Evolutionary conservation across 331 rosid species (phyloP).

Genomic region (Saraca asoca): DNA sequence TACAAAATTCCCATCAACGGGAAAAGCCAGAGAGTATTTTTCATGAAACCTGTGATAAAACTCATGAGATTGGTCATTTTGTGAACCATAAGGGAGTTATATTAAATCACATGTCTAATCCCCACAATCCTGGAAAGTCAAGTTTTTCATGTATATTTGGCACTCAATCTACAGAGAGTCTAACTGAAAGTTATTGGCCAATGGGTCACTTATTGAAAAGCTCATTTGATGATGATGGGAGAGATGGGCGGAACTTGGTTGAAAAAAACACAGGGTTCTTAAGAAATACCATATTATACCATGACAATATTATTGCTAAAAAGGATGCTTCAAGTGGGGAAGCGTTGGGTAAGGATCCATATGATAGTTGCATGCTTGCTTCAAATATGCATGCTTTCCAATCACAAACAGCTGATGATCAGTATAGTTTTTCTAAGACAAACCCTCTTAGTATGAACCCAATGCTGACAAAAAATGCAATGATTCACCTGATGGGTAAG

Average conservation of each 20-base stretch:
- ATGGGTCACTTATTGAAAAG: slow-evolving; percentile 32
- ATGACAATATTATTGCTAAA: slow-evolving; percentile 31
- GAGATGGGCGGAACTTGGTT: slow-evolving; percentile 34
- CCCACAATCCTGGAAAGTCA: slow-evolving; percentile 44
- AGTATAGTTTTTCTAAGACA: slow-evolving; percentile 48
- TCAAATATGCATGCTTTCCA: slow-evolving; percentile 45
- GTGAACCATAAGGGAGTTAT: slow-evolving; percentile 35
- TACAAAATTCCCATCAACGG: slow-evolving; percentile 42
- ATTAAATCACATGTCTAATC: slow-evolving; percentile 41
- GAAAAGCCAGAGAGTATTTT: slow-evolving; percentile 44
- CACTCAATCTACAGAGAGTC: slow-evolving; percentile 36
- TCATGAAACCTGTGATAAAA: slow-evolving; percentile 38
- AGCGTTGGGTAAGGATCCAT: slow-evolving; percentile 40
- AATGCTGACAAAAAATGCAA: slow-evolving; percentile 61
- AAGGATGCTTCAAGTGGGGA: slow-evolving; percentile 38
- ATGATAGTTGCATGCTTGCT: slow-evolving; percentile 32
- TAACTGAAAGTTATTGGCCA: slow-evolving; percentile 33
- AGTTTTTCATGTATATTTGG: slow-evolving; percentile 37
- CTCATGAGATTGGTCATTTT: slow-evolving; percentile 34
- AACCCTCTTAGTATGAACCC: slow-evolving; percentile 82
- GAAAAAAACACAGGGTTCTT: slow-evolving; percentile 41
- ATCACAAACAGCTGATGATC: slow-evolving; percentile 42
- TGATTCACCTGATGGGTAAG: slow-evolving; percentile 44
- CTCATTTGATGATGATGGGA: slow-evolving; percentile 35
- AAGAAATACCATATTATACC: slow-evolving; percentile 42